A percentile compares a stretch with the other conserved stretches of the same genome.
Evolutionary conservation across 257 asterid species (phyloP).

Genomic region (Rehmannia glutinosa): DNA sequence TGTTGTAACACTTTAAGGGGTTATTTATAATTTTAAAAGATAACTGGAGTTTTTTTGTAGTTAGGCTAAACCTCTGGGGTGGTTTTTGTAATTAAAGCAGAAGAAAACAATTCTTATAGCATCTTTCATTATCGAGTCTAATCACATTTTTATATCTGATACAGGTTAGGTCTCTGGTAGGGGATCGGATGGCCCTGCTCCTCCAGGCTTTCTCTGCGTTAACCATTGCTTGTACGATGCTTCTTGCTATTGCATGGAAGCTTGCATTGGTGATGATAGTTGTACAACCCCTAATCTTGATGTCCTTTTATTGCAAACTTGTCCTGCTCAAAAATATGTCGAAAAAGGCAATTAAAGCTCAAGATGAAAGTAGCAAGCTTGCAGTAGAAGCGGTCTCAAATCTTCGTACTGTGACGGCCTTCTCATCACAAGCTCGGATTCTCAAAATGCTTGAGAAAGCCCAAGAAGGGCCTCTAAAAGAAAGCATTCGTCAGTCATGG

Average conservation of each 20-base stretch:
- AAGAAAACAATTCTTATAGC: too few species aligned
- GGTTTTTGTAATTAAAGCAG: too few species aligned
- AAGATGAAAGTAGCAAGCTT: too few species aligned
- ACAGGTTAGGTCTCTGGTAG: constrained; percentile 86
- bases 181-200: constrained; percentile 72
- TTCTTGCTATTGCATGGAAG: constrained; percentile 69
- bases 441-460: constrained; percentile 66
- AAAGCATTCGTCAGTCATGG: constrained; percentile 81
- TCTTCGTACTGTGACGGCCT: constrained; percentile 73
- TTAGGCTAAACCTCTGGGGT: too few species aligned
- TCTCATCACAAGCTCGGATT: constrained; percentile 68
- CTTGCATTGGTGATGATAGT: constrained; percentile 88
- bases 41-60: too few species aligned
- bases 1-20: too few species aligned
- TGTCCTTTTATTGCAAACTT: constrained; percentile 56
- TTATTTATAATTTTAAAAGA: too few species aligned
- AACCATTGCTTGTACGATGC: constrained; percentile 76
- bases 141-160: neutral
- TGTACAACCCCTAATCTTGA: constrained; percentile 65
- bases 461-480: constrained; percentile 61
- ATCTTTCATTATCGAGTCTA: too few species aligned
- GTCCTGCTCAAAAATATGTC: constrained; percentile 76
- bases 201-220: constrained; percentile 76
- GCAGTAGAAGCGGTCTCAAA: constrained; percentile 92
- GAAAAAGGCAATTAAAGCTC: constrained; percentile 48